Evolutionary conservation across 2,329 filamentous ascomycete genomes (phyloP).

Genomic region (Diplodia seriata): DNA sequence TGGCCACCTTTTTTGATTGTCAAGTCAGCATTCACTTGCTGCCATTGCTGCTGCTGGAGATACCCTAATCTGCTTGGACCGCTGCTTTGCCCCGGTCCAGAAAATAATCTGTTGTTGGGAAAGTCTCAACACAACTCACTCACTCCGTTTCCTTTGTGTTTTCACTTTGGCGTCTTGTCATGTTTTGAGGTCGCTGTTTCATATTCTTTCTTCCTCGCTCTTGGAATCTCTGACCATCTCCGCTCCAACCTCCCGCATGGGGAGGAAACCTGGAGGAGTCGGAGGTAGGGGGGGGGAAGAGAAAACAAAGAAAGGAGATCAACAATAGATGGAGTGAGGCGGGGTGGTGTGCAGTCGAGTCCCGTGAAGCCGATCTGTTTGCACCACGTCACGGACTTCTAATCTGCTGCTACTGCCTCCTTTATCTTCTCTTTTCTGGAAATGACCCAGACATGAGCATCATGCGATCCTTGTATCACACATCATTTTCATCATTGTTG

Average conservation of each 20-base stretch:
- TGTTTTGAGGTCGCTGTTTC: slow-evolving; percentile 27
- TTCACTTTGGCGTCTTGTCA: slow-evolving; percentile 28
- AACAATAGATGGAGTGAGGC: slow-evolving; percentile 24
- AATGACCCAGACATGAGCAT: slow-evolving; percentile 30
- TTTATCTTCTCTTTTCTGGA: slow-evolving; percentile 15
- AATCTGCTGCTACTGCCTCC: slow-evolving; percentile 24
- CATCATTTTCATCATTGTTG: slow-evolving; percentile 15
- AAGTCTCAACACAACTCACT: slow-evolving; percentile 20
- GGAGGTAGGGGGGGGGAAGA: background rate
- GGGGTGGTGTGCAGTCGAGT: slow-evolving; percentile 23
- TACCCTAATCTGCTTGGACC: slow-evolving; percentile 26
- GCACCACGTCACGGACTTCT: slow-evolving; percentile 28
- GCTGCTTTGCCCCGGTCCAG: slow-evolving; percentile 22
- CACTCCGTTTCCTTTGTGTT: slow-evolving; percentile 22
- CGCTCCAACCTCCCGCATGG: slow-evolving; percentile 7
- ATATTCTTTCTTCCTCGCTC: background rate
- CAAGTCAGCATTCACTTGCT: slow-evolving; percentile 22
- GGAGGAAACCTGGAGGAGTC: slow-evolving; percentile 11
- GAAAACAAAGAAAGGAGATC: background rate
- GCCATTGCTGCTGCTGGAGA: slow-evolving; percentile 26
- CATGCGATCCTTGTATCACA: slow-evolving; percentile 25
- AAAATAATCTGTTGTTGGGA: slow-evolving; percentile 25
- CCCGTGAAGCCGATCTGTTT: slow-evolving; percentile 25
- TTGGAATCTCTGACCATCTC: background rate
- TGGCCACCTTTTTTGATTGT: slow-evolving; percentile 13